Evolutionary conservation across 2,329 filamentous ascomycete species (phyloP), one percentile per base, ranked within the genome.

Genomic region (Thielaviopsis punctulata): DNA sequence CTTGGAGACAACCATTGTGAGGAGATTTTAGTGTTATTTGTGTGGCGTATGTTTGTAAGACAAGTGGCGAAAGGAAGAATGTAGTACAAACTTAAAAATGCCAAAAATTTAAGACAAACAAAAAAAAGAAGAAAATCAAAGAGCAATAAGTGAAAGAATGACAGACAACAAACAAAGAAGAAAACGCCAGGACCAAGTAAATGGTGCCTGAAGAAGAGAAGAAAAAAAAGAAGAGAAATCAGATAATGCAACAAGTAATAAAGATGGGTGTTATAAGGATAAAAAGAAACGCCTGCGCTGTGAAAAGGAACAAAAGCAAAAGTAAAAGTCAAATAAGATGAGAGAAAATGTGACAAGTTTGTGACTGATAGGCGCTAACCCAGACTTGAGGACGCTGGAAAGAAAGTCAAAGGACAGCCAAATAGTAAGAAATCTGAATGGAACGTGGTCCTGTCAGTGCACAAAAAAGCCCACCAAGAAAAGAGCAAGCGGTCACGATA

Each of bases 1-100:
- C 64, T 78, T 81, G 15, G 45, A 51, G 60, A 74, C 67, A 39
- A 68, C 60, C 68, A 73, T 72, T 30, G 23, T 27, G 33, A 41
- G 8, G 25, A 60, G 58, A 12, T 6, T 22, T 4, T 21, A 5
- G 41, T 45, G 4, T 22, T 12, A 22, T 4, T 45, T 12, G 41
- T 45, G 13, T 22, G 18, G 18, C 13, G 18, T 2, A 9, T 23
- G 10, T 4, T 44, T 19, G 4, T 43, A 13, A 2, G 1, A 1
- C 7, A 19, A 19, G 12, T 23, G 41, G 9, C n/a, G 13, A 36
- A 12, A 36, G n/a, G 30, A 12, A 15, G n/a, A 36, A 36, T n/a
- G 30, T 36, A 36, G 30, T 36, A 36, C 30, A 36, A 36, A n/a
- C 30, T 15, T 15, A 36, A 36, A 12, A 36, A 36, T 2, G n/a